Conservation (phyloP, 2,329 filamentous ascomycete genomes). For the Calonectria ilicicola region DNA sequence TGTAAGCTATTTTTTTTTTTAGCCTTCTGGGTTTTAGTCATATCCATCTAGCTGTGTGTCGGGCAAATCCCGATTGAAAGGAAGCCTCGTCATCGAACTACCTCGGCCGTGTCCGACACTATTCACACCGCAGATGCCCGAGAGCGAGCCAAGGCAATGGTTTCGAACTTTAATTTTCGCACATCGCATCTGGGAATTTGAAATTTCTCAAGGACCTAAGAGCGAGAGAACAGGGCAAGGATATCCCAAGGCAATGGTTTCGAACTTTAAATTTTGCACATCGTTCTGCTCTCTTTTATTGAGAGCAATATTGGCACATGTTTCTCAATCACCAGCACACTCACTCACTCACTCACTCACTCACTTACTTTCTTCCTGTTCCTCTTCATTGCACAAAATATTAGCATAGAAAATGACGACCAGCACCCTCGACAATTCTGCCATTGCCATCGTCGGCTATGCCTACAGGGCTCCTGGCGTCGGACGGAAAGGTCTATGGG, state of each 20-base stretch:
- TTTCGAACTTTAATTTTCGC: background rate
- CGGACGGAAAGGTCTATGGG: slow-evolving; percentile 25
- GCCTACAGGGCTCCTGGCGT: slow-evolving; percentile 24
- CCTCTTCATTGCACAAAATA: background rate
- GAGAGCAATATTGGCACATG: background rate
- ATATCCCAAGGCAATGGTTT: background rate
- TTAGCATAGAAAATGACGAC: background rate
- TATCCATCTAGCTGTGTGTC: too few relatives aligned
- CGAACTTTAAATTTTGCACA: background rate
- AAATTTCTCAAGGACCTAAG: background rate
- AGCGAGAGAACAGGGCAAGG: background rate
- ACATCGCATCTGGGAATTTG: background rate
- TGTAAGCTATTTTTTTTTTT: too few relatives aligned
- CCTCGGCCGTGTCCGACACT: background rate
- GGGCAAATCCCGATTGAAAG: too few relatives aligned
- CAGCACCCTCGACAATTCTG: background rate
- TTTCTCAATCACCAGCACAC: background rate
- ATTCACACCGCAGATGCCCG: background rate
- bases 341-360: too few relatives aligned
- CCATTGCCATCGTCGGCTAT: slow-evolving; percentile 24
- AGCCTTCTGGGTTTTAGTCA: too few relatives aligned
- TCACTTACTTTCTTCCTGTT: background rate
- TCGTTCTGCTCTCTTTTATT: background rate
- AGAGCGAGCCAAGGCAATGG: background rate
- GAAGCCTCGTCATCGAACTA: too few relatives aligned